Conservation (phyloP, 1,284 basidiomycete genomes). For the Abortiporus biennis region DNA sequence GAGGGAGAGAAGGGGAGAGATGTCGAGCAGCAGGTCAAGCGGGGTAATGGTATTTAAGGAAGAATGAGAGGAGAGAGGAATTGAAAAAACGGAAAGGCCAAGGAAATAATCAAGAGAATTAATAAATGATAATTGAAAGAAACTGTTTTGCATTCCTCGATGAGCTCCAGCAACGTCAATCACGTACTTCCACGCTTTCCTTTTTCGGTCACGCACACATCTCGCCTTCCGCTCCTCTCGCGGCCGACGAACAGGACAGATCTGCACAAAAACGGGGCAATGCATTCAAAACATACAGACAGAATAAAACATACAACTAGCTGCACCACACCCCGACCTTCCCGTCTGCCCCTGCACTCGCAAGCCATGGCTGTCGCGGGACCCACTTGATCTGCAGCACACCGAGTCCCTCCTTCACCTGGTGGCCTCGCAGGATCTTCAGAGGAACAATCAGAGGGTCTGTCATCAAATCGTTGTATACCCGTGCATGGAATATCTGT, state of each 20-base stretch:
- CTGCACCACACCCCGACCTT: conserved; percentile 85
- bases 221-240: too few relatives aligned
- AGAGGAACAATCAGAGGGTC: conserved; percentile 96
- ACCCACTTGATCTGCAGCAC: conserved; percentile 92
- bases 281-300: too few relatives aligned
- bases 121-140: background rate
- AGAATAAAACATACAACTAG: too few relatives aligned
- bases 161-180: too few relatives aligned
- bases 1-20: conserved; percentile 5
- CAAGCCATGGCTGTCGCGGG: conserved; percentile 86
- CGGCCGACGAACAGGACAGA: too few relatives aligned
- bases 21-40: background rate
- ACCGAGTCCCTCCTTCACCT: conserved; percentile 80
- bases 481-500: conserved; percentile 94
- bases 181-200: too few relatives aligned
- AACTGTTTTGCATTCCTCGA: background rate
- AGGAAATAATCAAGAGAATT: background rate
- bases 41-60: conserved; percentile 6
- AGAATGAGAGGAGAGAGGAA: too few relatives aligned
- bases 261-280: too few relatives aligned
- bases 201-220: too few relatives aligned
- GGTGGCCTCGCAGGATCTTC: conserved; percentile 92
- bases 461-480: conserved; percentile 92
- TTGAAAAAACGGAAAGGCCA: background rate
- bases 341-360: conserved; percentile 92